Evolutionary conservation across 2,329 filamentous ascomycete genomes (phyloP).

Genomic region (Paracamarosporium sp.): DNA sequence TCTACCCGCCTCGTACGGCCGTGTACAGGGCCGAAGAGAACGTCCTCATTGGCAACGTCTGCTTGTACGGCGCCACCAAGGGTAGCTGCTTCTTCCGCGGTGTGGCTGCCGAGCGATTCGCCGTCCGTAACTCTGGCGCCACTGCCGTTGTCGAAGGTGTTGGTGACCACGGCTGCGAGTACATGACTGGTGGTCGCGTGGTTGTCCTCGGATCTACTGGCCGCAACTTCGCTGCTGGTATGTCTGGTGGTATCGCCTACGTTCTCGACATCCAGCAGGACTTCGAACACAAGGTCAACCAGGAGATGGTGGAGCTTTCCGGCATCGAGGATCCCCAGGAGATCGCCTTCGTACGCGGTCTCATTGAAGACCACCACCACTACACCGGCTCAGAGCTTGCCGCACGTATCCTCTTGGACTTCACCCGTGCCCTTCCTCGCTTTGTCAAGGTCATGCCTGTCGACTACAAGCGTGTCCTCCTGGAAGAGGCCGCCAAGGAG

Average conservation of each 20-base stretch:
- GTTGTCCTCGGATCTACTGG: constrained; percentile 87
- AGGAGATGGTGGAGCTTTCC: constrained; percentile 94
- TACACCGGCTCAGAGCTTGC: constrained; percentile 97
- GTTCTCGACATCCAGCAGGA: constrained; percentile 88
- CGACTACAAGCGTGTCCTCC: constrained; percentile 93
- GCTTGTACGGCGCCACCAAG: constrained; percentile 89
- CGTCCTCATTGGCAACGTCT: constrained; percentile 90
- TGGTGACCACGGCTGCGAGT: constrained; percentile 96
- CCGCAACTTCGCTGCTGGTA: constrained; percentile 96
- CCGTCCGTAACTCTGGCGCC: constrained; percentile 93
- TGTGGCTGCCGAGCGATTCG: constrained; percentile 94
- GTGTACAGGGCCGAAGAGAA: constrained; percentile 98
- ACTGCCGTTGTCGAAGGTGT: constrained; percentile 96
- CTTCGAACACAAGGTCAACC: constrained; percentile 92
- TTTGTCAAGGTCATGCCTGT: constrained; percentile 94
- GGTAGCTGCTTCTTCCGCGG: constrained; percentile 97
- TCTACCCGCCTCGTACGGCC: constrained; percentile 89
- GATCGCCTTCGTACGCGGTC: constrained; percentile 86
- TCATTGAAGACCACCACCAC: constrained; percentile 97
- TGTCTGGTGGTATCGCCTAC: constrained; percentile 98
- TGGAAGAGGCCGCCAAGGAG: constrained; percentile 84
- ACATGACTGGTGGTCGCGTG: constrained; percentile 96
- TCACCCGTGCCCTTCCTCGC: constrained; percentile 85
- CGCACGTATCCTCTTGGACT: constrained; percentile 92
- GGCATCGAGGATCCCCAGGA: constrained; percentile 84